Conservation (phyloP, 345 rosid species). For the Syzygium grande region DNA sequence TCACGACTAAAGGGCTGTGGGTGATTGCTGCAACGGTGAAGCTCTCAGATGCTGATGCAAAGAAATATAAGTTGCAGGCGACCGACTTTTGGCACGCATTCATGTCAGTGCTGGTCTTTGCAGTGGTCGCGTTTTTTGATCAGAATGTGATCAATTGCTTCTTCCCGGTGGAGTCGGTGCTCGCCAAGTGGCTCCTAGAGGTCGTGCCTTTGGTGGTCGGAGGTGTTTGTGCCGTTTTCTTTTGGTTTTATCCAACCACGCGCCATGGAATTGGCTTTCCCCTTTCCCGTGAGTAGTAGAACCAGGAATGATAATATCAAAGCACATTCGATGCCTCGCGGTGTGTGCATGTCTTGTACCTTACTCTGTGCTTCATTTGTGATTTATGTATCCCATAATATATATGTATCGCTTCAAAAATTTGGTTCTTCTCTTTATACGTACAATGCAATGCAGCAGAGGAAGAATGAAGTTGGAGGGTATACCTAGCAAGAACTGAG, state of each 20-base stretch:
- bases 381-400: neutral
- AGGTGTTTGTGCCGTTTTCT: neutral
- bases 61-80: conserved; percentile 24
- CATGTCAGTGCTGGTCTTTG: conserved; percentile 41
- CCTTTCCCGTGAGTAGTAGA: neutral
- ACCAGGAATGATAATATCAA: neutral
- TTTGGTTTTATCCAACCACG: neutral
- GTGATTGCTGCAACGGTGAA: conserved; percentile 30
- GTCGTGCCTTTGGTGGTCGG: neutral
- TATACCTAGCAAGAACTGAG: neutral
- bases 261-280: conserved; percentile 1
- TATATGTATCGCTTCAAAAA: neutral
- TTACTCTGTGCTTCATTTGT: neutral
- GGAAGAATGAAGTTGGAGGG: neutral
- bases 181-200: neutral
- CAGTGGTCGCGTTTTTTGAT: conserved; percentile 14
- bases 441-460: neutral
- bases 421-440: neutral
- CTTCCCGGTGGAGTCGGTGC: neutral
- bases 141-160: neutral
- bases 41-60: conserved; percentile 21
- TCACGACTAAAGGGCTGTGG: conserved; percentile 40
- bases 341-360: neutral
- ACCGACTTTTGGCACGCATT: conserved; percentile 54
- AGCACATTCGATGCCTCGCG: neutral